Base-by-base conservation (phyloP, 169 alveolate species). In the Eimeria maxima region DNA sequence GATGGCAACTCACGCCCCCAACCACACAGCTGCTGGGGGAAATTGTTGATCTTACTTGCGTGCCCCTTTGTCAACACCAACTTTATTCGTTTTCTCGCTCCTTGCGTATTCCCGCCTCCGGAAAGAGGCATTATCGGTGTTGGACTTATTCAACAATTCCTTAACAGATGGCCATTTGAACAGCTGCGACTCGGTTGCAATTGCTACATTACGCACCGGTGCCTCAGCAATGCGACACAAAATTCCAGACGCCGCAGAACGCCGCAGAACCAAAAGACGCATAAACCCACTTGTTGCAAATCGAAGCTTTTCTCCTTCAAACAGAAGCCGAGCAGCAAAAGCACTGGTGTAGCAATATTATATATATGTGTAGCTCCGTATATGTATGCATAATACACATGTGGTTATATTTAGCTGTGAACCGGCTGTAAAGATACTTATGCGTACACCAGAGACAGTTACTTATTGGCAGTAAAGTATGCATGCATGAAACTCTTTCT, bases 221-320 rank as follows among this genome's bases (percentile, higher is more conserved):
- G 90, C 90, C 71, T 81, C 90, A 18, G 90, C 73, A 18, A 81
- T 50, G 20, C 90, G 69, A 45, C 55, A 81, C 53, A 81, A 50
- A 81, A 81, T 81, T 0, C 90, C 90, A 13, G 90, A 81, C 20
- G 90, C 90, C 24, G 90, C 24, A 50, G 90, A 81, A 45, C 90
- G 90, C 73, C 90, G 69, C 50, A 81, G 45, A 13, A 81, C 90
- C 55, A 81, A 29, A 5, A 81, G 50, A 33, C 90, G 50, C 67
- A 81, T 53, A 73, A 47, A 81, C 8, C 90, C 90, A 53, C 90
- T 16, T 14, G 90, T 81, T 29, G 90, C 90, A 65, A 81, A 81
- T 27, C 90, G 90, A 22, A 81, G 29, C n/a, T 38, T 45, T 50
- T 81, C 90, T 47, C 90, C 90, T 81, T n/a, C 22, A 50, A 22